These are phyloP conservation scores for Fusarium sp. DNA, from an alignment of 2,329 filamentous ascomycete species.

Conservation along the genomic window DNA sequence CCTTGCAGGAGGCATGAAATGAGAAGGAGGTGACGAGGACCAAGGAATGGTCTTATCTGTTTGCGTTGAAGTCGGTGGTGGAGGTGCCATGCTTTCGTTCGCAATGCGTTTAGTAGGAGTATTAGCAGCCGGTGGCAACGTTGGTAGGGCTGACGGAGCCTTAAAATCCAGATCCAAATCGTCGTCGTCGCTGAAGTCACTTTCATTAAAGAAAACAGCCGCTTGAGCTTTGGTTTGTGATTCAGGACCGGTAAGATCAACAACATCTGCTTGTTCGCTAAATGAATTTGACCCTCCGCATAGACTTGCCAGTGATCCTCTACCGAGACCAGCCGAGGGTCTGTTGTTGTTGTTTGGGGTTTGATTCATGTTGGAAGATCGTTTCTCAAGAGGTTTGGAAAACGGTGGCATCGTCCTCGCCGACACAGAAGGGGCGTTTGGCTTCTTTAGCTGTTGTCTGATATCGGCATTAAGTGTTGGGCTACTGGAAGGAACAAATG, in stretches of 20 bases:
- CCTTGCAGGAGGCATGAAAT: conserved; percentile 54
- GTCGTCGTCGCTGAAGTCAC: conserved; percentile 88
- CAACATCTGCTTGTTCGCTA: conserved; percentile 43
- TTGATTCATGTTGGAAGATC: conserved; percentile 50
- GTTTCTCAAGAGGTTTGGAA: conserved; percentile 43
- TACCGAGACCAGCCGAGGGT: conserved; percentile 16
- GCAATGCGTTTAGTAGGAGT: conserved; percentile 34
- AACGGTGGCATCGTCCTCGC: conserved; percentile 51
- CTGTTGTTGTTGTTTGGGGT: conserved; percentile 24
- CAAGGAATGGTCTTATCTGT: conserved; percentile 66
- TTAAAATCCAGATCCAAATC: conserved; percentile 78
- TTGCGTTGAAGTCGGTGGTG: conserved; percentile 46
- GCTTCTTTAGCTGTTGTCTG: conserved; percentile 62
- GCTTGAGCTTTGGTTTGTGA: conserved; percentile 44
- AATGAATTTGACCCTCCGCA: conserved; percentile 63
- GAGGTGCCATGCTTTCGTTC: conserved; percentile 45
- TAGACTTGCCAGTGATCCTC: conserved; percentile 54
- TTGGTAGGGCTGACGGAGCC: conserved; percentile 64
- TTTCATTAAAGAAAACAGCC: conserved; percentile 73
- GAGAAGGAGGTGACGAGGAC: conserved; percentile 73
- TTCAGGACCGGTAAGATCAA: conserved; percentile 52
- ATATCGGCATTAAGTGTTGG: conserved; percentile 61
- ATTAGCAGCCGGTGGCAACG: conserved; percentile 40
- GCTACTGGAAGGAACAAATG: conserved; percentile 68
- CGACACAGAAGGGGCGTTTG: conserved; percentile 53